Evolutionary conservation across 2,329 filamentous ascomycete species (phyloP).

Genomic region (Hypoxylon sp.): DNA sequence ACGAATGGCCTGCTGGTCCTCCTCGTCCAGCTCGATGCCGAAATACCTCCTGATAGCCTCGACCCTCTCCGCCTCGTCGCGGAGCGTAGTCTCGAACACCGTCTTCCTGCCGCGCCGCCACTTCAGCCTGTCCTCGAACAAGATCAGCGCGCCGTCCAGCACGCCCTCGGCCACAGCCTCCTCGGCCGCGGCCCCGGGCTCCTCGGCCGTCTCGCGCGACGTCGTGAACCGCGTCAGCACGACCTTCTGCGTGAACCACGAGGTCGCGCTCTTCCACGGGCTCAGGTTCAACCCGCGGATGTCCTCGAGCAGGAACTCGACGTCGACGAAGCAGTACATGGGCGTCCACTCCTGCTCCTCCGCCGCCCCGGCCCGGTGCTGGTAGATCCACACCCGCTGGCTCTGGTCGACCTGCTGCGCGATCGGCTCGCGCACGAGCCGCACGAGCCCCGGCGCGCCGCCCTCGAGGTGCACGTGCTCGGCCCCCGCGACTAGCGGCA

Average conservation of each 20-base stretch:
- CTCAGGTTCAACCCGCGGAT: slow-evolving; percentile 50
- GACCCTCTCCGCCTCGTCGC: slow-evolving; percentile 54
- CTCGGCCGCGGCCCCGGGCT: slow-evolving; percentile 48
- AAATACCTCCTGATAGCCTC: slow-evolving; percentile 55
- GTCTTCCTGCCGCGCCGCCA: slow-evolving; percentile 48
- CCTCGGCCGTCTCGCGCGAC: slow-evolving; percentile 39
- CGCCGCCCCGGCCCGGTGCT: slow-evolving; percentile 31
- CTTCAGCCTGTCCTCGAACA: slow-evolving; percentile 53
- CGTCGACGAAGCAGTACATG: slow-evolving; percentile 57
- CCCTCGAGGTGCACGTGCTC: slow-evolving; percentile 20
- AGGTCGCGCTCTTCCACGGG: slow-evolving; percentile 45
- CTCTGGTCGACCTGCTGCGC: slow-evolving; percentile 36
- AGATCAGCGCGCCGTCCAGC: slow-evolving; percentile 46
- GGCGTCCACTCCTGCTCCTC: slow-evolving; percentile 47
- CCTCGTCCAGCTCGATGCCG: slow-evolving; percentile 49
- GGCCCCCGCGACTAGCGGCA: slow-evolving; percentile 15
- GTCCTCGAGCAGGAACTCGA: slow-evolving; percentile 51
- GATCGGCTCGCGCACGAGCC: slow-evolving; percentile 41
- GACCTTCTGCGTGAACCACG: slow-evolving; percentile 49
- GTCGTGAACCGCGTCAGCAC: slow-evolving; percentile 52
- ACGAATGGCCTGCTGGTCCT: slow-evolving; percentile 29
- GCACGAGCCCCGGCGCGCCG: slow-evolving; percentile 44
- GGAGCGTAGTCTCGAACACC: slow-evolving; percentile 49
- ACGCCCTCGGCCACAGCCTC: slow-evolving; percentile 47
- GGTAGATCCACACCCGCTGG: slow-evolving; percentile 38